Percentiles rank a stretch among this genome's conserved stretches.
Evolutionary conservation across 495 filamentous ascomycete species (phyloP).

Genomic region (Neurospora sp.): DNA sequence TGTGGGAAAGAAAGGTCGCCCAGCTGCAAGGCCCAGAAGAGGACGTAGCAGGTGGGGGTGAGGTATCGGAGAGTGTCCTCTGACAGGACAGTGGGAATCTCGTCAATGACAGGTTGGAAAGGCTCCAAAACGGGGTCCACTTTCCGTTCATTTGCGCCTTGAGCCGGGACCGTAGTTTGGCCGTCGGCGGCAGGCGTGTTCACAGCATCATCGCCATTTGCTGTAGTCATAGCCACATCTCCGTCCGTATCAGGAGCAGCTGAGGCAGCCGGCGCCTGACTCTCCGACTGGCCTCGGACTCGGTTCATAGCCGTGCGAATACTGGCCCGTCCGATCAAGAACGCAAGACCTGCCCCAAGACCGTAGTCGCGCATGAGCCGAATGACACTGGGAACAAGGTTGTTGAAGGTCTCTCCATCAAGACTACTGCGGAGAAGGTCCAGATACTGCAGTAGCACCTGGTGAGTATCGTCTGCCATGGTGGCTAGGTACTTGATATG

Average conservation of each 20-base stretch:
- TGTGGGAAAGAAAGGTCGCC: conserved; percentile 67
- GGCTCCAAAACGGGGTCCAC: conserved; percentile 57
- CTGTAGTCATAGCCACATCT: conserved; percentile 28
- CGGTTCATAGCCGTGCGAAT: conserved; percentile 38
- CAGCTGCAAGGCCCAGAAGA: conserved; percentile 86
- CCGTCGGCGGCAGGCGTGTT: conserved; percentile 7
- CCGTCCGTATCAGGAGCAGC: conserved; percentile 28
- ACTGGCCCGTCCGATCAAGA: conserved; percentile 71
- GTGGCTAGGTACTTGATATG: conserved; percentile 76
- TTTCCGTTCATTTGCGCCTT: conserved; percentile 23
- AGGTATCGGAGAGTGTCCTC: conserved; percentile 54
- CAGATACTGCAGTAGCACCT: conserved; percentile 74
- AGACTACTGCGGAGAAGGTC: conserved; percentile 79
- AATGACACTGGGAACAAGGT: conserved; percentile 64
- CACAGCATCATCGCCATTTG: conserved; percentile 13
- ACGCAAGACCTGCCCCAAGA: conserved; percentile 73
- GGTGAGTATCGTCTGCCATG: conserved; percentile 82
- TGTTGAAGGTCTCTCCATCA: conserved; percentile 66
- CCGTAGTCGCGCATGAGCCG: conserved; percentile 69
- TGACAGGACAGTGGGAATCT: conserved; percentile 53
- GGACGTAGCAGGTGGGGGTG: conserved; percentile 70
- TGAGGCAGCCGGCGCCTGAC: conserved; percentile 14
- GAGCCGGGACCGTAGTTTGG: conserved; percentile 3
- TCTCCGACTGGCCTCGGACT: conserved; percentile 11
- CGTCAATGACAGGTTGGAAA: conserved; percentile 63